A percentile compares a stretch with the other conserved stretches of the same genome.
phyloP scores from a whole-genome alignment of 148 eudicot species.

The Fagopyrum homotropicum region DNA sequence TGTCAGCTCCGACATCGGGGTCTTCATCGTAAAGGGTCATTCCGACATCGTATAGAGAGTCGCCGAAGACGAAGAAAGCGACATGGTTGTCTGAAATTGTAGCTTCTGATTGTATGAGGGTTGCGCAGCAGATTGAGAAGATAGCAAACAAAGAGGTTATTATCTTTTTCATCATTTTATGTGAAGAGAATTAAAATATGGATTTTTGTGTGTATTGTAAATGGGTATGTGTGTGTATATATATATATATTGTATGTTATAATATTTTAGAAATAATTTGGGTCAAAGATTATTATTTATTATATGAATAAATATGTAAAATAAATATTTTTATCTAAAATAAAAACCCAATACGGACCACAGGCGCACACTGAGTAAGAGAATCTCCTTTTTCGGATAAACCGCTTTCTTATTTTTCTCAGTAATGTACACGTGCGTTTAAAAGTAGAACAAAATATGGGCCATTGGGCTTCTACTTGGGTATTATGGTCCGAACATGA shows the following conservation, averaged over 20 bases:
- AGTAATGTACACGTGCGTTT: no score
- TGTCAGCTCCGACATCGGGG: conserved; percentile 21
- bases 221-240: not conserved
- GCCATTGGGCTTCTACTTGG: no score
- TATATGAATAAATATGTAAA: no score
- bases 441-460: no score
- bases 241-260: not conserved
- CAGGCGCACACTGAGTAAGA: not conserved
- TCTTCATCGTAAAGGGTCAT: conserved; percentile 31
- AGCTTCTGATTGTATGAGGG: not conserved
- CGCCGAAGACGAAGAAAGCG: conserved; percentile 44
- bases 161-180: not conserved
- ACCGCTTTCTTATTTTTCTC: no score
- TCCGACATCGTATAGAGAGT: conserved; percentile 44
- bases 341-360: not conserved
- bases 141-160: not conserved
- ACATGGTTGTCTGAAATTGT: conserved; percentile 9
- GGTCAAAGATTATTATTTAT: no score
- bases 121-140: not conserved
- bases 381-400: no score
- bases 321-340: no score
- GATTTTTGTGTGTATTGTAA: not conserved
- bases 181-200: no score
- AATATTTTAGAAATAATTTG: not conserved
- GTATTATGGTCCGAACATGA: no score